Percentiles rank a stretch among this genome's conserved stretches.
These are phyloP conservation scores for Gelatoporia subvermispora DNA, from an alignment of 768 basidiomycete species.

Conservation along the genomic window DNA sequence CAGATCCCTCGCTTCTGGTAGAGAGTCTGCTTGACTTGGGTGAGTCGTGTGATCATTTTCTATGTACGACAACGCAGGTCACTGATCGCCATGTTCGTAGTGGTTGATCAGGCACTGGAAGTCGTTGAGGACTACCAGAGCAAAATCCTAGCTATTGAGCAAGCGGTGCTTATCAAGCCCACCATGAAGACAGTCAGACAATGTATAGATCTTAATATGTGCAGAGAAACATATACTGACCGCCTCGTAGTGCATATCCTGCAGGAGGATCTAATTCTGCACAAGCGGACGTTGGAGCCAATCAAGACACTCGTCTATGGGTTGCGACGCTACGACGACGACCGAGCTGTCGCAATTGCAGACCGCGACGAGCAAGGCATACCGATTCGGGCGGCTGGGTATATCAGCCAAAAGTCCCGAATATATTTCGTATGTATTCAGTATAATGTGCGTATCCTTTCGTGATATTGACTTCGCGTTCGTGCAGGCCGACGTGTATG, in stretches of 20 bases:
- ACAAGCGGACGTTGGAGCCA: slow-evolving; percentile 66
- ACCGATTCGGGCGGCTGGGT: slow-evolving; percentile 33
- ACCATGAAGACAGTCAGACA: slow-evolving; percentile 10
- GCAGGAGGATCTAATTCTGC: slow-evolving; percentile 62
- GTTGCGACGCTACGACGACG: slow-evolving; percentile 59
- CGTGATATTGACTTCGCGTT: not conserved
- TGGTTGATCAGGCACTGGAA: slow-evolving; percentile 61
- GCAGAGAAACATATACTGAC: not conserved
- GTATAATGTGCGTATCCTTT: too few species aligned
- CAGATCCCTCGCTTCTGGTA: slow-evolving; percentile 62
- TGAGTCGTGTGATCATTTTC: slow-evolving; percentile 11
- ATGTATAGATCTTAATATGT: not conserved
- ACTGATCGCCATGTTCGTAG: slow-evolving; percentile 24
- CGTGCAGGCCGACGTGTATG: slow-evolving; percentile 57
- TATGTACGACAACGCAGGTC: not conserved
- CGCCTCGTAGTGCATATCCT: slow-evolving; percentile 55
- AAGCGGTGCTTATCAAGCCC: slow-evolving; percentile 10
- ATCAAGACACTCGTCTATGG: slow-evolving; percentile 61
- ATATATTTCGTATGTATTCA: slow-evolving; percentile 47
- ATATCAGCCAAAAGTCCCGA: slow-evolving; percentile 58
- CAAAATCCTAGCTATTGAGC: slow-evolving; percentile 41
- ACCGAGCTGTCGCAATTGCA: slow-evolving; percentile 52
- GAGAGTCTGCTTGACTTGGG: slow-evolving; percentile 58
- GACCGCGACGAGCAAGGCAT: slow-evolving; percentile 27
- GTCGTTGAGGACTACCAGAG: slow-evolving; percentile 62